These are phyloP conservation scores for Dactylorhiza incarnata DNA, from an alignment of 106 monocot species.

Conservation along the genomic window DNA sequence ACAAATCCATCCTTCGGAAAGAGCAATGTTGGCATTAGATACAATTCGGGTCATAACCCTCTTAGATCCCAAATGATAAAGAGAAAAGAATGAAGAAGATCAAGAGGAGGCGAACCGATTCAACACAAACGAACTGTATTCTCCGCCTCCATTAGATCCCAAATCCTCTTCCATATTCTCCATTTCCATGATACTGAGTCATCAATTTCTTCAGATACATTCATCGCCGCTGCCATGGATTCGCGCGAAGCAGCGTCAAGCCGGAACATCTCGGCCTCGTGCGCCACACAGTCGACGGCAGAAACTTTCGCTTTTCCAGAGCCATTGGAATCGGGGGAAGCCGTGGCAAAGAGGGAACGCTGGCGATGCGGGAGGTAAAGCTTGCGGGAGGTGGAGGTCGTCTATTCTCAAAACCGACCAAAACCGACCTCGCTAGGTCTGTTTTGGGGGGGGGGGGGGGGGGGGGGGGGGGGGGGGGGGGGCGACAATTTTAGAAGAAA, in stretches of 20 bases:
- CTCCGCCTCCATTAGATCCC: slow-evolving; percentile 79
- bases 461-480: too few species aligned
- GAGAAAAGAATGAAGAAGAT: not conserved
- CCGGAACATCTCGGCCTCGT: slow-evolving; percentile 59
- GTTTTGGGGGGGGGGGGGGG: too few species aligned
- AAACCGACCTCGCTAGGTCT: too few species aligned
- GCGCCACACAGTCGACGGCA: slow-evolving; percentile 52
- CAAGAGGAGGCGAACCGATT: slow-evolving; percentile 11
- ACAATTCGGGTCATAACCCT: too few species aligned
- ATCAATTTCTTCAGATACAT: slow-evolving; percentile 8
- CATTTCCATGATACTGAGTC: slow-evolving; percentile 82
- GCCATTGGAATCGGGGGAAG: not conserved
- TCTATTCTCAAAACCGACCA: not conserved
- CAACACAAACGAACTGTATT: slow-evolving; percentile 62
- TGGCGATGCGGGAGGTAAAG: not conserved
- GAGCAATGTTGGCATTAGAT: too few species aligned
- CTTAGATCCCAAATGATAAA: too few species aligned
- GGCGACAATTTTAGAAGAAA: too few species aligned
- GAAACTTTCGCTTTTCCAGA: not conserved
- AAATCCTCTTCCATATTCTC: slow-evolving; percentile 68
- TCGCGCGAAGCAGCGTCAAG: slow-evolving; percentile 74
- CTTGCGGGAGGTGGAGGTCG: not conserved
- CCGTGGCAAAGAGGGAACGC: not conserved
- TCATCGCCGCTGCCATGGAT: slow-evolving; percentile 35
- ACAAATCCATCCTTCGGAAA: too few species aligned